Conservation (phyloP, 306 rosid genomes). For the Spatholobus suberectus region DNA sequence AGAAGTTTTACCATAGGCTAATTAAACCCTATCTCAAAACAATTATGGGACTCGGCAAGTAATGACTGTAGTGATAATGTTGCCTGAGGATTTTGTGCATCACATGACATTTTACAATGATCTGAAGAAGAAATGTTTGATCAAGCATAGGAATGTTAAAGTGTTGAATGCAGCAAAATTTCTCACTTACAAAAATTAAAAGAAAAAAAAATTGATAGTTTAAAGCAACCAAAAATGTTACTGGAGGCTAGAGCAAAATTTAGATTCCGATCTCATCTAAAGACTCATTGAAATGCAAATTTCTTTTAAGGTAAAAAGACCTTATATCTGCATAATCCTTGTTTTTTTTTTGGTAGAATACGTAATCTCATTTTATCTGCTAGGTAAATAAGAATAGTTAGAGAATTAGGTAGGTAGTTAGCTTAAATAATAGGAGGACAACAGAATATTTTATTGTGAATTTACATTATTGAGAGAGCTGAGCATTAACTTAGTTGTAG, state of each 20-base stretch:
- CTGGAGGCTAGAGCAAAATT: not conserved
- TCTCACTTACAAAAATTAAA: not conserved
- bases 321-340: not conserved
- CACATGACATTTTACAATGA: slow-evolving; percentile 56
- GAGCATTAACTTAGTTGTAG: too few species aligned
- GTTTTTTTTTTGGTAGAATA: not conserved
- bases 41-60: slow-evolving; percentile 47
- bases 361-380: not conserved
- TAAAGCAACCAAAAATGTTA: not conserved
- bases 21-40: slow-evolving; percentile 72
- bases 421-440: too few species aligned
- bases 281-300: not conserved
- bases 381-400: not conserved
- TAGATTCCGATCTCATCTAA: not conserved
- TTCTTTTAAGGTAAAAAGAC: not conserved
- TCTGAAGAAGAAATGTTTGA: slow-evolving; percentile 46
- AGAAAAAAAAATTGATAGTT: not conserved
- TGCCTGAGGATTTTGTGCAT: slow-evolving; percentile 50
- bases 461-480: too few species aligned
- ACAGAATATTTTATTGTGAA: too few species aligned
- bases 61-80: slow-evolving; percentile 56
- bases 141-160: slow-evolving; percentile 26
- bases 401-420: too few species aligned
- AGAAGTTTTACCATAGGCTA: slow-evolving; percentile 65
- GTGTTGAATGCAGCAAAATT: not conserved